Percentiles rank a stretch among this genome's conserved stretches.
Conservation (phyloP, 2,329 filamentous ascomycete genomes). For the Incumbomyces lentus region DNA sequence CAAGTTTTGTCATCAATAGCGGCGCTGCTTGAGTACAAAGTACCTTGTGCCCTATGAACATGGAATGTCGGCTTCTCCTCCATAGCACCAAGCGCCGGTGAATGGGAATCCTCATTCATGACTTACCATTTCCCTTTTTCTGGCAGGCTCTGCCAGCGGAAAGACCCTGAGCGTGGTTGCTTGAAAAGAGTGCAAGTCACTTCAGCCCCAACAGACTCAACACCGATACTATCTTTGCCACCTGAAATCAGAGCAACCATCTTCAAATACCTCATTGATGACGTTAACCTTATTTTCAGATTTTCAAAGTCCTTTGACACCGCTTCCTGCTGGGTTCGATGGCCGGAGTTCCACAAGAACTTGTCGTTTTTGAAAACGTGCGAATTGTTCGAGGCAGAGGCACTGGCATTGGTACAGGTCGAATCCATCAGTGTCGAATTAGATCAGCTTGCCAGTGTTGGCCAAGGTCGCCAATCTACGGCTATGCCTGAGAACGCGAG, state of each 20-base stretch:
- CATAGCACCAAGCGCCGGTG: no score
- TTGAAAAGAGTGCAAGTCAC: background rate
- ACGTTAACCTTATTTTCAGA: constrained; percentile 3
- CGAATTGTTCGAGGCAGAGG: constrained; percentile 4
- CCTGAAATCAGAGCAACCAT: constrained; percentile 3
- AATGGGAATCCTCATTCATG: no score
- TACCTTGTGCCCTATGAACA: no score
- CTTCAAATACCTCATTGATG: constrained; percentile 5
- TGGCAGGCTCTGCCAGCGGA: background rate
- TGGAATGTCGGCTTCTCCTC: no score
- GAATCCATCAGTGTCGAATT: background rate
- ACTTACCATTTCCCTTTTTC: no score
- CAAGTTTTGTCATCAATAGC: no score
- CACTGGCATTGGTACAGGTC: constrained; percentile 1
- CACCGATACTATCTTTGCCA: constrained; percentile 3
- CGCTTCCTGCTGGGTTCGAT: constrained; percentile 1
- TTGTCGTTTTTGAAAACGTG: constrained; percentile 3
- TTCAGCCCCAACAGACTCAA: background rate
- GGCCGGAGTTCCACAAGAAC: constrained; percentile 5
- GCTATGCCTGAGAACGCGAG: background rate
- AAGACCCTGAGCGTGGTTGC: constrained; percentile 4
- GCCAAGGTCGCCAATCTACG: background rate
- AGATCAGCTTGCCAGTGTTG: background rate
- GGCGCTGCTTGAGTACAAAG: no score
- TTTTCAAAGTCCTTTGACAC: constrained; percentile 1